phyloP scores from a whole-genome alignment of 2,329 filamentous ascomycete genomes.

The Lojkania enalia region DNA sequence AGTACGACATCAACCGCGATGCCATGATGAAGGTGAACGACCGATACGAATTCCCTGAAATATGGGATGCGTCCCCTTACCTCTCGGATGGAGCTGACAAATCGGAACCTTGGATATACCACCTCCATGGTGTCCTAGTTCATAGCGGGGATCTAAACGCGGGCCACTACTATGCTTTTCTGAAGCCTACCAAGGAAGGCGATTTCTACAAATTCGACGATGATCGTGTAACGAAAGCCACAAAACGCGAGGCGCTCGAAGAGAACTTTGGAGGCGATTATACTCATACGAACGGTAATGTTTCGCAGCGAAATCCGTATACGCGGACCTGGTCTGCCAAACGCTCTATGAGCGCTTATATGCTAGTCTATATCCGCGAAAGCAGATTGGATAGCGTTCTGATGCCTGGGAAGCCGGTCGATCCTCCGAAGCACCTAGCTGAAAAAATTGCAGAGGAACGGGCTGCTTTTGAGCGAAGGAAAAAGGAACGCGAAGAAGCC shows the following conservation, averaged over 20 bases:
- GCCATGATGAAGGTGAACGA: slow-evolving; percentile 99
- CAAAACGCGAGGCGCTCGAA: slow-evolving; percentile 85
- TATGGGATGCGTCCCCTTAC: slow-evolving; percentile 83
- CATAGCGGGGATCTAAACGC: slow-evolving; percentile 97
- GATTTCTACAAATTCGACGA: slow-evolving; percentile 98
- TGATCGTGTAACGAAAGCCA: slow-evolving; percentile 93
- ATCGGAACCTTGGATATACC: slow-evolving; percentile 88
- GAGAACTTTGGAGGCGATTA: slow-evolving; percentile 97
- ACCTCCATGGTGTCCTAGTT: slow-evolving; percentile 91
- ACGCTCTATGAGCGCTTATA: slow-evolving; percentile 86
- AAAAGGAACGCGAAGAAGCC: slow-evolving; percentile 89
- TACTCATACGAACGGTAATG: slow-evolving; percentile 59
- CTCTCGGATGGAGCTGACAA: slow-evolving; percentile 83
- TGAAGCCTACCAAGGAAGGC: slow-evolving; percentile 87
- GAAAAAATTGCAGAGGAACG: slow-evolving; percentile 80
- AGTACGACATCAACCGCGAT: slow-evolving; percentile 94
- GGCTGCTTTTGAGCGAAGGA: slow-evolving; percentile 71
- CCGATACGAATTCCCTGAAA: slow-evolving; percentile 84
- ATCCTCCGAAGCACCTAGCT: slow-evolving; percentile 81
- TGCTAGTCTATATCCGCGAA: slow-evolving; percentile 96
- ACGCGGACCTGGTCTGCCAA: slow-evolving; percentile 66
- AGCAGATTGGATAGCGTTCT: slow-evolving; percentile 82
- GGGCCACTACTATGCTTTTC: slow-evolving; percentile 96
- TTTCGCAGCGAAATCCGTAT: slow-evolving; percentile 65
- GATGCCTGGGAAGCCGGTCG: slow-evolving; percentile 71